Evolutionary conservation across 1,284 basidiomycete genomes (phyloP), one percentile per base, ranked within the genome.

Genomic region (Caloboletus firmus): DNA sequence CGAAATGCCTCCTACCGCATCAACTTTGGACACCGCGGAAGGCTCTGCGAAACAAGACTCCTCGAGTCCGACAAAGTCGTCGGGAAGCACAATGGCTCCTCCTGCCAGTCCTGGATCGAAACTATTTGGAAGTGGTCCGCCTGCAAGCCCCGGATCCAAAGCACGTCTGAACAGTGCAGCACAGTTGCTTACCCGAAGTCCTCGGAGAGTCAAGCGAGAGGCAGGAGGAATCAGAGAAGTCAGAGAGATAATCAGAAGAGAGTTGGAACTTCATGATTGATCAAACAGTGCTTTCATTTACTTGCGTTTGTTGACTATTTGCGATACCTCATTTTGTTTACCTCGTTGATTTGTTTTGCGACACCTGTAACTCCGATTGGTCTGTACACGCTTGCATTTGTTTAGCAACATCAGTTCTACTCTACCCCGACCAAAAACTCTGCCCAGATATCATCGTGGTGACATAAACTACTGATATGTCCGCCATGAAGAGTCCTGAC

Each of bases 191-290:
- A 82, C 77, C 24, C 76, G 87, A 42, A 91, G 89, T 67, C 89
- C 89, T 5, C 79, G 79, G 54, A 73, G 81, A 54, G 84, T 91
- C 32, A 85, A 82, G 64, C 76, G 74, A 26, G 87, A 89, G 63
- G 79, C 74, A 15, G 85, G 87, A 35, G 88, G 89, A 0, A 72
- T 91, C 60, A 77, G 89, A 36, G 81, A 89, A 67, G 89, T 91
- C 42, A 74, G 89, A 55, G 89, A 91, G 71, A 83, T 87, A 62
- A 87, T 91, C 64, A 79, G 89, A 60, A 77, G 78, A 58, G 89
- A 91, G 71, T 72, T 91, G 59, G 89, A 91, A 65, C 69, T 83
- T 52, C 74, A 82, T 56, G 84, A 87, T 66, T 87, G 70, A 79
- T 63, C 37, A 24, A 42, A 52, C 56, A 58, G 28, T 72, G 66